Percentiles rank a stretch among this genome's conserved stretches.
phyloP scores from a whole-genome alignment of 2,329 filamentous ascomycete species.

The Talaromyces sp. region DNA sequence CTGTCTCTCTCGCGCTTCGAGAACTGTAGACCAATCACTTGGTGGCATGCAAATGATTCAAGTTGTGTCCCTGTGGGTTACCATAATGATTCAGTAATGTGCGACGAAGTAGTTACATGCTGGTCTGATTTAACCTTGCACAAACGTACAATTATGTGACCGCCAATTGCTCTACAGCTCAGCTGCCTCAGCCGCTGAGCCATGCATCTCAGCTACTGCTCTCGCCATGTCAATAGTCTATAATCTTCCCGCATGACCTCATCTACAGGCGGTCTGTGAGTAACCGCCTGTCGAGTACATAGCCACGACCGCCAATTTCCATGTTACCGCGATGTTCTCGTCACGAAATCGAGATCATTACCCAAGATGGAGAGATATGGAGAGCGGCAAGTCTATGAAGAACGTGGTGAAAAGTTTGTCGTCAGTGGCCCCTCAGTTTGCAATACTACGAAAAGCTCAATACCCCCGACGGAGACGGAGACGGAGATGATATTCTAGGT shows the following conservation, averaged over 20 bases:
- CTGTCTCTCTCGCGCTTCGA: neutral
- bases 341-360: neutral
- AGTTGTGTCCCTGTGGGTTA: neutral
- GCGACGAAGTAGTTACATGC: neutral
- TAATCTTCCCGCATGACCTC: neutral
- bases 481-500: neutral
- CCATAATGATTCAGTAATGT: neutral
- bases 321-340: neutral
- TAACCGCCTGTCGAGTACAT: neutral
- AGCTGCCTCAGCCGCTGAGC: neutral
- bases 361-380: neutral
- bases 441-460: neutral
- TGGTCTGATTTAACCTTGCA: neutral
- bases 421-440: neutral
- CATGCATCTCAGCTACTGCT: neutral
- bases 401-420: neutral
- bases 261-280: neutral
- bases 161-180: neutral
- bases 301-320: neutral
- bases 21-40: neutral
- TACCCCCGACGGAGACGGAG: neutral
- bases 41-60: neutral
- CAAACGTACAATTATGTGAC: neutral
- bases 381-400: neutral
- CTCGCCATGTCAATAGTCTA: neutral